Percentiles rank a stretch among this genome's conserved stretches.
These are phyloP conservation scores for Trichomonascaceae sp. DNA, from an alignment of 1,139 yeast genomes.

Conservation along the genomic window DNA sequence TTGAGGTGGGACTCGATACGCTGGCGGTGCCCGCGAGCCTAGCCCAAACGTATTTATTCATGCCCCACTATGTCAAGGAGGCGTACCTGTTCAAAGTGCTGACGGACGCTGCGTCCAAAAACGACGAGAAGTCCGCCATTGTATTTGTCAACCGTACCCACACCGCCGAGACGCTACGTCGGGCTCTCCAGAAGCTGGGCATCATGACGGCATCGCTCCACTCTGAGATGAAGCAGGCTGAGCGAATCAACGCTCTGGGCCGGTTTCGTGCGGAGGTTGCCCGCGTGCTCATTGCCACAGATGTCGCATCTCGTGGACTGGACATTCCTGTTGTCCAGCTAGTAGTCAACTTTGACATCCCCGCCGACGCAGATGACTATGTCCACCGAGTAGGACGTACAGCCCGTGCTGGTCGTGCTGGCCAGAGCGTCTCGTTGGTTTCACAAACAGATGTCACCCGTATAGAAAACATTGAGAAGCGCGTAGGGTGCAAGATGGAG, in stretches of 20 bases:
- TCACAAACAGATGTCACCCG: slow-evolving; percentile 78
- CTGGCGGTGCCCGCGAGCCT: slow-evolving; percentile 74
- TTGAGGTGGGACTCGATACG: slow-evolving; percentile 54
- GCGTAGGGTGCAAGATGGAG: slow-evolving; percentile 68
- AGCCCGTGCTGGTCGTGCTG: slow-evolving; percentile 93
- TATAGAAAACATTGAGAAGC: slow-evolving; percentile 72
- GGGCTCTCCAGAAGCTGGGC: slow-evolving; percentile 61
- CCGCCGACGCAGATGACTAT: slow-evolving; percentile 93
- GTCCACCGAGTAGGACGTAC: slow-evolving; percentile 99
- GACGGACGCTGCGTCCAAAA: slow-evolving; percentile 45
- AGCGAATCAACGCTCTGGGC: slow-evolving; percentile 80
- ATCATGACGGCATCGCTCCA: slow-evolving; percentile 81
- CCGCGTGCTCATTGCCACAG: slow-evolving; percentile 82
- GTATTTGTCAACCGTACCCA: slow-evolving; percentile 84
- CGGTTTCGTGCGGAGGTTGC: slow-evolving; percentile 94
- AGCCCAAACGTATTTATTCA: slow-evolving; percentile 37
- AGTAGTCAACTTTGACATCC: slow-evolving; percentile 84
- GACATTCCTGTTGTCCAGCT: slow-evolving; percentile 88
- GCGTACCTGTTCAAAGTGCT: slow-evolving; percentile 67
- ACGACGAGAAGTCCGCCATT: slow-evolving; percentile 46
- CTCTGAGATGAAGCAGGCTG: slow-evolving; percentile 88
- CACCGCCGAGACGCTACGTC: slow-evolving; percentile 75
- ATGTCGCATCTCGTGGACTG: slow-evolving; percentile 93
- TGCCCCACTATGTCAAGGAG: slow-evolving; percentile 82
- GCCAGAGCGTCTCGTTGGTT: slow-evolving; percentile 58